Evolutionary conservation across 768 basidiomycete genomes (phyloP).

Genomic region (Lactifluus hygrophoroides): DNA sequence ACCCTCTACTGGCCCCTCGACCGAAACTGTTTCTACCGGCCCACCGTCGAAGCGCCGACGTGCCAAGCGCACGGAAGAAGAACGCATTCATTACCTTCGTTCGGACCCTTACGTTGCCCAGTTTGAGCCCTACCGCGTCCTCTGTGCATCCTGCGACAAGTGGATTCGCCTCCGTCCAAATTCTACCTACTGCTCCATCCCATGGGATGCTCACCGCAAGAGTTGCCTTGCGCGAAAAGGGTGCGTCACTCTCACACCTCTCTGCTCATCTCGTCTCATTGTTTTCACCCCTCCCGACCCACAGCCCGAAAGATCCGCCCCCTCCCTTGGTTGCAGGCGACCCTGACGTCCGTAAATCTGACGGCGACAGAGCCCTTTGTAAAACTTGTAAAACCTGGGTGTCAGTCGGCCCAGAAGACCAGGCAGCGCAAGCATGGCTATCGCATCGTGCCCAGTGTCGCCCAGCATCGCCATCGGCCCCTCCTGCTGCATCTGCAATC

Average conservation of each 20-base stretch:
- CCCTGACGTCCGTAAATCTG: conserved; percentile 65
- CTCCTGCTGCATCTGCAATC: conserved; percentile 9
- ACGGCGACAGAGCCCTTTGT: conserved; percentile 63
- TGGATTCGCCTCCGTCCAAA: conserved; percentile 83
- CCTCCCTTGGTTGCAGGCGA: conserved; percentile 47
- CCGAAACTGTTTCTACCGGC: not conserved
- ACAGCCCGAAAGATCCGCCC: conserved; percentile 54
- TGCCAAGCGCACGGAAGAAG: conserved; percentile 70
- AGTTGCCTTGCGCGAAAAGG: conserved; percentile 74
- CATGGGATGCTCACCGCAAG: conserved; percentile 81
- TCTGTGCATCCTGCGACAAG: conserved; percentile 74
- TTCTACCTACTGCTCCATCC: conserved; percentile 82
- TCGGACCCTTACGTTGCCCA: conserved; percentile 71
- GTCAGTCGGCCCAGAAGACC: conserved; percentile 49
- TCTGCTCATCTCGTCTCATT: not conserved
- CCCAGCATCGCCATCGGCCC: conserved; percentile 24
- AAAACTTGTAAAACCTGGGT: conserved; percentile 64
- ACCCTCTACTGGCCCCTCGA: not conserved
- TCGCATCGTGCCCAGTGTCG: conserved; percentile 52
- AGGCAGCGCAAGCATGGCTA: conserved; percentile 61
- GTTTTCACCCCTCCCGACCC: conserved; percentile 22
- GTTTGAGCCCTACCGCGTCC: conserved; percentile 71
- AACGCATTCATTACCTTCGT: conserved; percentile 60
- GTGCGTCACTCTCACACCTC: conserved; percentile 32
- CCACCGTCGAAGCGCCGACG: conserved; percentile 48